A percentile compares a stretch with the other conserved stretches of the same genome.
phyloP scores from a whole-genome alignment of 306 rosid genomes.

The Pyrus pyrifolia region DNA sequence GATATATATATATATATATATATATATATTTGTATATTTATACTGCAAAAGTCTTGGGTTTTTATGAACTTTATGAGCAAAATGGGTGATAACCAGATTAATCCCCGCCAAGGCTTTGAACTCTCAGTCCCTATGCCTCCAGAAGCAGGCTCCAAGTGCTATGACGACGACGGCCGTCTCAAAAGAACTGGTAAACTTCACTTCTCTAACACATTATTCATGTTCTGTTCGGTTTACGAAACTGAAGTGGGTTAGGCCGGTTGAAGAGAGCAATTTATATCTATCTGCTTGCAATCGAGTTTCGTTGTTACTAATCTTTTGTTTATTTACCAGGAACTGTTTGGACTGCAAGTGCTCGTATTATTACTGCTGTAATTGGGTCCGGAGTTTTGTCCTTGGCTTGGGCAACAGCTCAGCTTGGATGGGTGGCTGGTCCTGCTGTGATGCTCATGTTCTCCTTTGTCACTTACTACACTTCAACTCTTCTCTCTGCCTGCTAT shows the following conservation, averaged over 20 bases:
- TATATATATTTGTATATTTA: neutral
- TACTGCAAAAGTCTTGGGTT: neutral
- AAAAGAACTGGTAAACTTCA: constrained; percentile 57
- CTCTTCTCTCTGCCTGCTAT: constrained; percentile 67
- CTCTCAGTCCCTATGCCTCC: constrained; percentile 36
- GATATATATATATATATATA: neutral
- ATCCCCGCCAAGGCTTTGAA: constrained; percentile 42
- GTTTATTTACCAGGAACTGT: constrained; percentile 36
- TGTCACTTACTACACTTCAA: constrained; percentile 73
- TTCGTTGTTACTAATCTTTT: neutral
- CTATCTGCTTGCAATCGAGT: too few relatives aligned
- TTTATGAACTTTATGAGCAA: constrained; percentile 3
- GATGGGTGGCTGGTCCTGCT: constrained; percentile 84
- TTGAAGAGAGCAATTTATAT: too few relatives aligned
- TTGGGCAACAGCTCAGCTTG: constrained; percentile 86
- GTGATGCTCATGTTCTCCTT: constrained; percentile 65
- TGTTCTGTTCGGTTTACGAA: neutral
- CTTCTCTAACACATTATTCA: neutral
- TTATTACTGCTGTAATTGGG: constrained; percentile 82
- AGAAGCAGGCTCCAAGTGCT: constrained; percentile 51
- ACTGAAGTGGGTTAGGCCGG: too few relatives aligned
- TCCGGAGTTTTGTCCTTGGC: constrained; percentile 81
- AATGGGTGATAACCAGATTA: constrained; percentile 47
- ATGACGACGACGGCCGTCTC: constrained; percentile 82
- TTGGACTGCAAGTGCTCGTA: constrained; percentile 84